Conservation (phyloP, 768 basidiomycete species). For the Leucosporidium yakuticum region DNA sequence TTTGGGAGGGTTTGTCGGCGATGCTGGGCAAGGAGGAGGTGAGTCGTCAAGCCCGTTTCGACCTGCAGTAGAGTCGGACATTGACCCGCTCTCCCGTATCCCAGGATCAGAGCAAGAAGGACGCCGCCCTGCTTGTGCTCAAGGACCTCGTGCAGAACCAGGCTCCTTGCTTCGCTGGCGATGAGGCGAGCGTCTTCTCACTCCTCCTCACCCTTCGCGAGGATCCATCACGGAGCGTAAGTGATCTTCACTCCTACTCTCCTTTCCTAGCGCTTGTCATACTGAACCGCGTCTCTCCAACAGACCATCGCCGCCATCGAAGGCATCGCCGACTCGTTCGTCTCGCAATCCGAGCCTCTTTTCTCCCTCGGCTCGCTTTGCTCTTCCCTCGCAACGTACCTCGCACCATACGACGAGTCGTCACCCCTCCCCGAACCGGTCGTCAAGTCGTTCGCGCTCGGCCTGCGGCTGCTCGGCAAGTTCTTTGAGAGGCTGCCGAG, state of each 20-base stretch:
- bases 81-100: neutral
- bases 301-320: constrained; percentile 35
- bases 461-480: constrained; percentile 25
- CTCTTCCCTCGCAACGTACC: constrained; percentile 15
- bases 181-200: constrained; percentile 28
- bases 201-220: constrained; percentile 31
- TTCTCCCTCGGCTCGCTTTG: constrained; percentile 33
- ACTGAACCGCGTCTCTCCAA: neutral
- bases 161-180: constrained; percentile 25
- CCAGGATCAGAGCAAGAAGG: neutral
- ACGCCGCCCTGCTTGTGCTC: constrained; percentile 30
- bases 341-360: constrained; percentile 34
- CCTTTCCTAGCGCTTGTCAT: too few relatives aligned
- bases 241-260: neutral
- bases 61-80: too few relatives aligned
- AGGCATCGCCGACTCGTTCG: constrained; percentile 24
- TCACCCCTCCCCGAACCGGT: neutral
- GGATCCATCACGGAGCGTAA: constrained; percentile 18
- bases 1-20: constrained; percentile 11
- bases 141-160: constrained; percentile 35
- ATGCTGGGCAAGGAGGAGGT: constrained; percentile 9
- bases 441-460: constrained; percentile 27
- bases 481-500: constrained; percentile 31
- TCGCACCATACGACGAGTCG: neutral
- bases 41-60: neutral